A percentile compares a stretch with the other conserved stretches of the same genome.
Conservation (phyloP, 257 asterid species). For the Petunia secreta region DNA sequence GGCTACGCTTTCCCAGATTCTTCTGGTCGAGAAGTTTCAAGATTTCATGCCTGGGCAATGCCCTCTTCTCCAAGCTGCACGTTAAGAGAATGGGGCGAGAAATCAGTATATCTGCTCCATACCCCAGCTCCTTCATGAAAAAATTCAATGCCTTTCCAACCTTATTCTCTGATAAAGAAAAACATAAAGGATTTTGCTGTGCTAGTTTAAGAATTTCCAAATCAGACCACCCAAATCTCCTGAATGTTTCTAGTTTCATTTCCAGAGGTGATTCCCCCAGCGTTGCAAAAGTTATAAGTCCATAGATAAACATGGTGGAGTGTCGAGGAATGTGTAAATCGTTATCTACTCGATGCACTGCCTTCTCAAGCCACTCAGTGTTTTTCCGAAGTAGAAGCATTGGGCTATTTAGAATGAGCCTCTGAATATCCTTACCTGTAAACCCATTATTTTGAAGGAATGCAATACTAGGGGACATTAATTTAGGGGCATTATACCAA, state of each 20-base stretch:
- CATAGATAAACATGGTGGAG: not conserved
- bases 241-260: not conserved
- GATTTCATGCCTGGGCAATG: constrained; percentile 12
- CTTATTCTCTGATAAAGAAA: constrained; percentile 2
- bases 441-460: constrained; percentile 7
- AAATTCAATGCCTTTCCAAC: constrained; percentile 15
- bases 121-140: not conserved
- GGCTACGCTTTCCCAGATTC: not conserved
- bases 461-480: not conserved
- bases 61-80: too few relatives aligned
- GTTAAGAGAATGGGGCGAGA: too few relatives aligned
- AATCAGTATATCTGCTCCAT: too few relatives aligned
- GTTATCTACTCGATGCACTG: not conserved
- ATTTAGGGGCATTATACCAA: not conserved
- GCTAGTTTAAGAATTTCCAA: too few relatives aligned
- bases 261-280: not conserved
- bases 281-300: not conserved
- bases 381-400: not conserved
- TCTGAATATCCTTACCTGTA: not conserved
- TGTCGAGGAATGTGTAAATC: constrained; percentile 21
- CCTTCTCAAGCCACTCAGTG: not conserved
- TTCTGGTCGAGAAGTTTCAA: constrained; percentile 22
- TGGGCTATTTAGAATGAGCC: not conserved
- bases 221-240: too few relatives aligned
- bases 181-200: not conserved